Evolutionary conservation across 208 protist species (phyloP), one percentile per base, ranked within the genome.

Genomic region (Leishmania arabica): DNA sequence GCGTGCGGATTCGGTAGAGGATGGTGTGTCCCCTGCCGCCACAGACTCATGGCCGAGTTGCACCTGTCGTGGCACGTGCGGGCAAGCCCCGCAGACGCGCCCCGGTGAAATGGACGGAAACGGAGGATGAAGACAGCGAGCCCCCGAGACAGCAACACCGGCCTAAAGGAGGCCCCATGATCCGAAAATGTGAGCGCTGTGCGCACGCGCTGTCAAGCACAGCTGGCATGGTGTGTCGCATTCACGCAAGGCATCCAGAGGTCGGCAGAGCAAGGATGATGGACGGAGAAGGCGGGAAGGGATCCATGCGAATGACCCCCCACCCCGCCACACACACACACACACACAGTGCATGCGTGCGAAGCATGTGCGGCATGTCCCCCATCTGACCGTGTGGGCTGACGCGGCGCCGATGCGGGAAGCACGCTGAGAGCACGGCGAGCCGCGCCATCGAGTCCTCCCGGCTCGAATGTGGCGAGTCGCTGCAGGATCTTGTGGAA

Each of bases 361-460:
- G 31, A 31, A 37, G 34, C 21, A 66, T 72, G 27, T 51, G 54
- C 40, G 21, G 47, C 47, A 70, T 8, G 13, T 24, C 56, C 51
- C 19, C 40, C 47, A 60, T 27, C 79, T 24, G 53, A 62, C 56
- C 69, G 60, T n/a, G 69, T 68, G 62, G 31, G 62, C n/a, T 68
- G 62, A 42, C 40, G 62, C 34, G 62, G 31, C 62, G 13, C 31
- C 1, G 62, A 68, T 66, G 45, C 56, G 21, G 37, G 62, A 34
- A 42, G 34, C n/a, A 34, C 3, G 62, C 21, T 13, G 62, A 68
- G n/a, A 45, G 7, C 45, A 49, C 8, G 45, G 45, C 45, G 45
- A 49, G 45, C 0, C 45, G 45, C 45, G 45, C 45, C 45, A 49
- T 49, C 45, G 45, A 49, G 45, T 49, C 45, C 45, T 49, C 45